Evolutionary conservation across 2,329 filamentous ascomycete genomes (phyloP).

Genomic region (Teratosphaeria zuluensis): DNA sequence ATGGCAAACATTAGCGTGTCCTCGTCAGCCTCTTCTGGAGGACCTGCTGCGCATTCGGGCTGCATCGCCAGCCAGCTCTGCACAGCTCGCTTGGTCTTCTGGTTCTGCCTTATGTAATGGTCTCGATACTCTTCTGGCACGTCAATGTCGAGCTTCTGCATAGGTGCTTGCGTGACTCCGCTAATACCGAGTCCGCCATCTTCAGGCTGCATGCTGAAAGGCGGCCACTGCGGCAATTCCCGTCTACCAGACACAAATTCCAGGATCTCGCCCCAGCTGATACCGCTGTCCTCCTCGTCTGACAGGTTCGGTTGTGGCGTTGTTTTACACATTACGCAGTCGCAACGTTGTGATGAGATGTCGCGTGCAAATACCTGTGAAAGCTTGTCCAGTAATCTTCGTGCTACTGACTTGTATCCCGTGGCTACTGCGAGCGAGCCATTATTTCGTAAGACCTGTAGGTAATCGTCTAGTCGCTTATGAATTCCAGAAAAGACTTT

Average conservation of each 20-base stretch:
- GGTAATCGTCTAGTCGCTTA: conserved; percentile 76
- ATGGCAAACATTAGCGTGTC: conserved; percentile 92
- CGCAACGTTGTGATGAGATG: conserved; percentile 75
- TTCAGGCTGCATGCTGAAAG: conserved; percentile 60
- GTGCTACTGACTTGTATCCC: conserved; percentile 87
- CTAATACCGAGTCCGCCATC: conserved; percentile 46
- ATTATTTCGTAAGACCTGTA: conserved; percentile 67
- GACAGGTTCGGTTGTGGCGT: conserved; percentile 29
- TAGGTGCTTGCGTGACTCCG: conserved; percentile 46
- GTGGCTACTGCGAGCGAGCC: conserved; percentile 92
- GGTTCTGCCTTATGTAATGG: conserved; percentile 83
- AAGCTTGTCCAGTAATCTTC: conserved; percentile 76
- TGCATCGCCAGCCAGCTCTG: conserved; percentile 83
- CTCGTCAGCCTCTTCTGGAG: conserved; percentile 83
- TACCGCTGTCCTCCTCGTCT: conserved; percentile 52
- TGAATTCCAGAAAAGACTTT: conserved; percentile 73
- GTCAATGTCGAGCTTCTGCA: conserved; percentile 80
- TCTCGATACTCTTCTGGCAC: conserved; percentile 88
- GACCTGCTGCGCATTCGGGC: conserved; percentile 60
- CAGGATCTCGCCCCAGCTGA: conserved; percentile 92
- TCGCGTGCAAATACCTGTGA: conserved; percentile 93
- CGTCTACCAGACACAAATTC: conserved; percentile 85
- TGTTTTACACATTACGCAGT: conserved; percentile 71
- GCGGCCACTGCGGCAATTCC: conserved; percentile 80
- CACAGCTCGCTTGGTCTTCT: conserved; percentile 84